Conservation (phyloP, 2,329 filamentous ascomycete species). For the Stemphylium beticola region DNA sequence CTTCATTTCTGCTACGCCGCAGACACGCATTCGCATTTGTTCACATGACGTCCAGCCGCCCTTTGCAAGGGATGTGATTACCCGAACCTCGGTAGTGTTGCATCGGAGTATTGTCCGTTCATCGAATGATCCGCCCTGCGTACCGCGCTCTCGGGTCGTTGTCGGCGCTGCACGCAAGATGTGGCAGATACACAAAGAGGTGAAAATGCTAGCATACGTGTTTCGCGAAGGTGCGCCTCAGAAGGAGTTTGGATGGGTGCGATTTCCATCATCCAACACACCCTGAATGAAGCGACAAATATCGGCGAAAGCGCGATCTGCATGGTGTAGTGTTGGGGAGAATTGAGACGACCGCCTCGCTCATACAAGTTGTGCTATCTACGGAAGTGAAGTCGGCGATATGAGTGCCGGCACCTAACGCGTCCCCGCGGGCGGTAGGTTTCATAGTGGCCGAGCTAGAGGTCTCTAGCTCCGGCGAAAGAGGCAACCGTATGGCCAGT, state of each 20-base stretch:
- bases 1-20: constrained; percentile 7
- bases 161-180: constrained; percentile 8
- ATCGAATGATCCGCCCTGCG: constrained; percentile 13
- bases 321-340: not conserved
- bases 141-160: constrained; percentile 20
- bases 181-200: not conserved
- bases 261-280: too few relatives aligned
- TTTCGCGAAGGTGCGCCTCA: too few relatives aligned
- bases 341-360: not conserved
- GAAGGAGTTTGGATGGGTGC: too few relatives aligned
- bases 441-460: constrained; percentile 6
- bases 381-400: constrained; percentile 8
- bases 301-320: not conserved
- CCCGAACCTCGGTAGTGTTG: constrained; percentile 24
- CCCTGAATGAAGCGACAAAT: not conserved
- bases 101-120: constrained; percentile 20
- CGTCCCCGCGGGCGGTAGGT: constrained; percentile 5
- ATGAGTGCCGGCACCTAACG: constrained; percentile 9
- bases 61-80: constrained; percentile 1
- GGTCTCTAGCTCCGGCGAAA: constrained; percentile 2
- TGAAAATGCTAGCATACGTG: not conserved
- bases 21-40: constrained; percentile 1
- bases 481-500: not conserved
- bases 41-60: constrained; percentile 17
- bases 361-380: not conserved